phyloP scores from a whole-genome alignment of 768 basidiomycete species.

The Mycena vulgaris region DNA sequence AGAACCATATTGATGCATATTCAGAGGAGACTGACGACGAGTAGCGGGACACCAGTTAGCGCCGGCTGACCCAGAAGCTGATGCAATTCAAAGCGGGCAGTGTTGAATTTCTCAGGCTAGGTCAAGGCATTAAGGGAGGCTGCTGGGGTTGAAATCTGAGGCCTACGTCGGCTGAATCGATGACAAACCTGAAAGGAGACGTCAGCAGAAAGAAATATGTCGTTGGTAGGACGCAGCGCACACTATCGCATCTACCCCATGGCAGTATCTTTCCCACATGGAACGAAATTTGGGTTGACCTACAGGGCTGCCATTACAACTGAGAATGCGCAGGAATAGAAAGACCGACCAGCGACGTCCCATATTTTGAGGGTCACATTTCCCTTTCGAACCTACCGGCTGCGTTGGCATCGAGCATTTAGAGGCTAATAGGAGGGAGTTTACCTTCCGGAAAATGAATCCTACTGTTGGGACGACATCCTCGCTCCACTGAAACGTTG shows the following conservation, averaged over 20 bases:
- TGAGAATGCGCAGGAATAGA: not conserved
- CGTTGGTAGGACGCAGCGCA: slow-evolving; percentile 55
- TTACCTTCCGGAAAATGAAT: slow-evolving; percentile 91
- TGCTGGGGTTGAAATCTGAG: not conserved
- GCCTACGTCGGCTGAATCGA: slow-evolving; percentile 90
- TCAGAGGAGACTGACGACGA: slow-evolving; percentile 73
- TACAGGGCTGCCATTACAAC: slow-evolving; percentile 44
- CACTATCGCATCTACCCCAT: slow-evolving; percentile 94
- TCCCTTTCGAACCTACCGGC: slow-evolving; percentile 67
- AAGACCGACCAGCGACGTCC: slow-evolving; percentile 88
- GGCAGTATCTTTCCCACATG: slow-evolving; percentile 95
- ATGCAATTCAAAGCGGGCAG: slow-evolving; percentile 88
- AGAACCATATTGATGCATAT: slow-evolving; percentile 1
- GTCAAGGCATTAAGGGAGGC: not conserved
- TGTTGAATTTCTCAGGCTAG: slow-evolving; percentile 86
- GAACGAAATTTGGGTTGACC: slow-evolving; percentile 95
- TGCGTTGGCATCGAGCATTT: not conserved
- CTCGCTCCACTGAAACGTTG: slow-evolving; percentile 82
- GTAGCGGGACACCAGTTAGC: slow-evolving; percentile 80
- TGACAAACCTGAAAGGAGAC: slow-evolving; percentile 78
- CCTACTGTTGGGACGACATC: slow-evolving; percentile 97
- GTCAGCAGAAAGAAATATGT: not conserved
- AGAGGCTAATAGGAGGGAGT: not conserved
- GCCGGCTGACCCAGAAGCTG: slow-evolving; percentile 79
- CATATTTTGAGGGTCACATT: slow-evolving; percentile 94